Percentiles rank a stretch among this genome's conserved stretches.
Evolutionary conservation across 345 rosid genomes (phyloP).

Genomic region (Clausena lansium): DNA sequence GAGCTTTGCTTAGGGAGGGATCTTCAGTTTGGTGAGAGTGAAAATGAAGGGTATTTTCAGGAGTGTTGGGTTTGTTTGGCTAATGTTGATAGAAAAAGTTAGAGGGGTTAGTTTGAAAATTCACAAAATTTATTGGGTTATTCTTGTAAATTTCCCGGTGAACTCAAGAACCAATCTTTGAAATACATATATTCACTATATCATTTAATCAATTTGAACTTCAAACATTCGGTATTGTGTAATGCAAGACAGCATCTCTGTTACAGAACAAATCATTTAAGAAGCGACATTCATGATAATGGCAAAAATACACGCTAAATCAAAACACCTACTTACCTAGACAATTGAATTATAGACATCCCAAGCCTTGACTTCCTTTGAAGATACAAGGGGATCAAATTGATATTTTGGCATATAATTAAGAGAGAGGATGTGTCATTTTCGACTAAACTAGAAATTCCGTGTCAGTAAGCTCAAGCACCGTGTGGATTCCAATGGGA

Average conservation of each 20-base stretch:
- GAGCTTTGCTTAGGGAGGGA: no score
- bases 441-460: slow-evolving; percentile 53
- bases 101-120: no score
- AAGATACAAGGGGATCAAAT: background rate
- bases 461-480: slow-evolving; percentile 79
- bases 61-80: no score
- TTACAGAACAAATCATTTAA: background rate
- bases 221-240: background rate
- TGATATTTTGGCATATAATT: background rate
- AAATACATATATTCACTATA: background rate
- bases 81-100: no score
- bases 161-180: background rate
- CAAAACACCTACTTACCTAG: background rate
- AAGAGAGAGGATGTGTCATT: background rate
- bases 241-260: slow-evolving; percentile 4
- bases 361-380: background rate
- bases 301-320: background rate
- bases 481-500: slow-evolving; percentile 82
- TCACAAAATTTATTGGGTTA: no score
- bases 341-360: background rate
- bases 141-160: no score
- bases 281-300: background rate
- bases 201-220: background rate
- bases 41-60: no score
- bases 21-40: no score